Evolutionary conservation across 2,329 filamentous ascomycete genomes (phyloP).

Genomic region (Dendryphion nanum): DNA sequence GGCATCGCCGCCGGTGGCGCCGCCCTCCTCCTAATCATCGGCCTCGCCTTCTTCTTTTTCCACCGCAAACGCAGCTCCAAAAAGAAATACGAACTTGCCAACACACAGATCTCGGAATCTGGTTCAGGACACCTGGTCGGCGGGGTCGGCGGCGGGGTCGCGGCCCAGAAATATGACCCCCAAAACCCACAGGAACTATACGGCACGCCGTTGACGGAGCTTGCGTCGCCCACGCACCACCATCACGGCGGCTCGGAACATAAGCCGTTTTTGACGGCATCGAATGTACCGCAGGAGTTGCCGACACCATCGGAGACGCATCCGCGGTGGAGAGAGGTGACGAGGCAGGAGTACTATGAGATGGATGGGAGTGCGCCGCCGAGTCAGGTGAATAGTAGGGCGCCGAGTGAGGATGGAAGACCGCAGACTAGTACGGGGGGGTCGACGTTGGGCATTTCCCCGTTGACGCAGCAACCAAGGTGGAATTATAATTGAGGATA

Average conservation of each 20-base stretch:
- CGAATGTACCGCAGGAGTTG: slow-evolving; percentile 23
- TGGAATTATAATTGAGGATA: no score
- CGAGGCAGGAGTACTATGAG: slow-evolving; percentile 13
- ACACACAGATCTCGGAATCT: slow-evolving; percentile 11
- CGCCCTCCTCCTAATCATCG: slow-evolving; percentile 15
- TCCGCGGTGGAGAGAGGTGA: slow-evolving; percentile 25
- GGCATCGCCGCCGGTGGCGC: slow-evolving; percentile 30
- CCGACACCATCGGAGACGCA: slow-evolving; percentile 14
- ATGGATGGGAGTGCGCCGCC: slow-evolving; percentile 17
- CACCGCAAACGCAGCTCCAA: slow-evolving; percentile 12
- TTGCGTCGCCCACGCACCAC: slow-evolving; percentile 12
- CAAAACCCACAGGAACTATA: slow-evolving; percentile 11
- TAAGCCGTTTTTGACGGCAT: slow-evolving; percentile 20
- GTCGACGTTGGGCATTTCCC: neutral
- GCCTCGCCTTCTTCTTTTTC: slow-evolving; percentile 21
- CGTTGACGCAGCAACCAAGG: slow-evolving; percentile 1
- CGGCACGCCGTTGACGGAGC: slow-evolving; percentile 11
- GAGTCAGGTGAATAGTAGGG: slow-evolving; percentile 14
- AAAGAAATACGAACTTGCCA: slow-evolving; percentile 13
- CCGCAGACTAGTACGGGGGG: neutral
- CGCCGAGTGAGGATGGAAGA: slow-evolving; percentile 21
- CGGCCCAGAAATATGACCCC: neutral
- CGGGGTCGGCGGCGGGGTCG: neutral
- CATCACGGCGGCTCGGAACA: slow-evolving; percentile 8
- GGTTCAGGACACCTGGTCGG: no score